Base-by-base conservation (phyloP, 352 stramenopile species). In the Phytophthora pisi region DNA sequence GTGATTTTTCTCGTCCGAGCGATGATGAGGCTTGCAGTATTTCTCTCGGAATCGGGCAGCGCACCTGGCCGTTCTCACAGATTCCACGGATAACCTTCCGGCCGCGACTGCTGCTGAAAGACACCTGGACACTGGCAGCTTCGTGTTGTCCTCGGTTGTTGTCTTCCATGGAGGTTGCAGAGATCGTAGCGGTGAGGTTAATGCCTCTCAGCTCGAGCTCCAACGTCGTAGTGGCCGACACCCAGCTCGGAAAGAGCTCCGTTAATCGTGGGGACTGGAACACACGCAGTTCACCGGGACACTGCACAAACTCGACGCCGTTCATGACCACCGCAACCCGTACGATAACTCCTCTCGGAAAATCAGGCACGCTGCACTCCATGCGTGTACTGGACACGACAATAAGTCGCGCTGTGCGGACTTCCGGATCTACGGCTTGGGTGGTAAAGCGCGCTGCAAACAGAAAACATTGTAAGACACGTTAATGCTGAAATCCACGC, bases 221-320 rank as follows among this genome's bases (percentile, higher is more conserved):
- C 1, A 77, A 43, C 2, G 64, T 68, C 9, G 74, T 74, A 9
- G 49, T 56, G 0, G 70, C 28, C 1, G 82, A 88, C 20, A 92
- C 72, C 82, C 84, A 93, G 18, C 52, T 75, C 2, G 84, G 84
- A 9, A 79, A 74, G 15, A 93, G 61, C 26, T 85, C 70, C 0
- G 74, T 83, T 4, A 91, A 66, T 1, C 79, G 61, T 10, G 84
- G 84, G 4, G 75, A 81, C 61, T 93, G 84, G 57, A 88, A 91
- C 2, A 93, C 68, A 0, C 71, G 72, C 2, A 90, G 60, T 20
- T 89, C 78, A 4, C 70, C 81, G 2, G 74, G 72, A 45, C 74
- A 88, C 1, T 70, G 20, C 0, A 91, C 62, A 52, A 89, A 92
- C 42, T 91, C 85, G 34, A 88, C 61, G 2, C 85, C 85, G 58